Evolutionary conservation across 192 early-diverging fungal species (phyloP).

Genomic region (Backusella mclennaniae): DNA sequence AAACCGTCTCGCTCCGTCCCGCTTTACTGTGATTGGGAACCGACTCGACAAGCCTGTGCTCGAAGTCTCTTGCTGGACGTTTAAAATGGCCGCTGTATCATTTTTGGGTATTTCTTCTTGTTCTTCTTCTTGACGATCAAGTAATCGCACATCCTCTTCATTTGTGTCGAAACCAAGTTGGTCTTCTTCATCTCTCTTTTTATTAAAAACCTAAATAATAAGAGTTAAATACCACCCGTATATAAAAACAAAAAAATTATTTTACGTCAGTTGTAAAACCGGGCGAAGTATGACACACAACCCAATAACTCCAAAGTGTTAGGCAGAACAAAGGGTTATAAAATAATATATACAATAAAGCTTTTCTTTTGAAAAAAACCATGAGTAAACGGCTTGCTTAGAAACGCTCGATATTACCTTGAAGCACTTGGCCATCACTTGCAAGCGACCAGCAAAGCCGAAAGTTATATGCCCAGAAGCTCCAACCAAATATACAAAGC

Average conservation of each 20-base stretch:
- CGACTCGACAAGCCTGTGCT: background rate
- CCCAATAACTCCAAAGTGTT: conserved; percentile 21
- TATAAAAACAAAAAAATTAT: background rate
- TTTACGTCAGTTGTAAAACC: conserved; percentile 25
- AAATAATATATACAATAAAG: conserved; percentile 18
- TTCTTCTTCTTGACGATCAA: conserved; percentile 10
- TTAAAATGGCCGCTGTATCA: background rate
- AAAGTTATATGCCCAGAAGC: conserved; percentile 22
- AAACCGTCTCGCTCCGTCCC: conserved; percentile 29
- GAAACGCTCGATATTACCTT: background rate
- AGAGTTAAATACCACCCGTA: background rate
- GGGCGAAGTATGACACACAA: conserved; percentile 20
- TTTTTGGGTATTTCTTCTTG: background rate
- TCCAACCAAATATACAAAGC: conserved; percentile 12
- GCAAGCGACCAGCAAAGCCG: background rate
- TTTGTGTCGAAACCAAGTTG: background rate
- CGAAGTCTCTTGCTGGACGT: background rate
- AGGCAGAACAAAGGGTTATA: conserved; percentile 21
- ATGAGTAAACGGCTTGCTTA: background rate
- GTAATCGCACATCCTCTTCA: conserved; percentile 18
- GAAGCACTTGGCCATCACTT: conserved; percentile 9
- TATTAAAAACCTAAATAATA: background rate
- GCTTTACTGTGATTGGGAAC: conserved; percentile 24
- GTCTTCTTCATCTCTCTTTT: conserved; percentile 8
- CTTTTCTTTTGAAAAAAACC: background rate